Evolutionary conservation across 805 yeast genomes (phyloP).

Genomic region (Lipomyces sp.): DNA sequence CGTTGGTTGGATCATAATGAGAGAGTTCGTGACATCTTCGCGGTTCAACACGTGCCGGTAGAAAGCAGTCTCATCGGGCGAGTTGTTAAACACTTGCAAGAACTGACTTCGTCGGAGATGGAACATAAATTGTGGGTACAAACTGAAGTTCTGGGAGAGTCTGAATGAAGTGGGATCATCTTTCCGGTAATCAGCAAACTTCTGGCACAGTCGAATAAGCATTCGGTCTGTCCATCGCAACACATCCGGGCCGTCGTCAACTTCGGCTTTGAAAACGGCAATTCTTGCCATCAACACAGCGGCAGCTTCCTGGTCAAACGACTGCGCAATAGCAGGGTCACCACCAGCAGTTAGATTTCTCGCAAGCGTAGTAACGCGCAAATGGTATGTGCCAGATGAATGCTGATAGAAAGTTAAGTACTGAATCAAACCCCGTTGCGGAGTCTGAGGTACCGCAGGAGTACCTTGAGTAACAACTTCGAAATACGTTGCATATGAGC

Average conservation of each 20-base stretch:
- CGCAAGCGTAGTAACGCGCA: constrained; percentile 86
- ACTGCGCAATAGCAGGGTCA: constrained; percentile 57
- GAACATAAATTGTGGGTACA: constrained; percentile 94
- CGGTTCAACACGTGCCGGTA: constrained; percentile 89
- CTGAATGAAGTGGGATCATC: constrained; percentile 83
- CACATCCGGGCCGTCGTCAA: constrained; percentile 91
- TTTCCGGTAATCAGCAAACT: constrained; percentile 90
- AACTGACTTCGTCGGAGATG: constrained; percentile 96
- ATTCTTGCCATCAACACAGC: constrained; percentile 91
- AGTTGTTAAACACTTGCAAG: constrained; percentile 92
- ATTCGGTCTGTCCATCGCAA: constrained; percentile 94
- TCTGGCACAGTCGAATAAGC: constrained; percentile 85
- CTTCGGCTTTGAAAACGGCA: constrained; percentile 79
- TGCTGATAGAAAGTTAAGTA: constrained; percentile 93
- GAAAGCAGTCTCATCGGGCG: constrained; percentile 98
- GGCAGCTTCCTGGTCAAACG: constrained; percentile 99
- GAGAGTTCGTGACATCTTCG: constrained; percentile 89
- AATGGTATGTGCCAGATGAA: constrained; percentile 85
- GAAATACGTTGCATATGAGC: constrained; percentile 86
- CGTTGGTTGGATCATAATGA: constrained; percentile 98
- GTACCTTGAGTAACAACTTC: constrained; percentile 56
- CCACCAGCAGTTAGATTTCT: constrained; percentile 60
- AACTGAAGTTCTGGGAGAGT: constrained; percentile 77
- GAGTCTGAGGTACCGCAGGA: constrained; percentile 38
- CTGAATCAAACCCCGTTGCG: constrained; percentile 59